These are phyloP conservation scores for Xylaria flabelliformis DNA, from an alignment of 495 filamentous ascomycete genomes.

Conservation along the genomic window DNA sequence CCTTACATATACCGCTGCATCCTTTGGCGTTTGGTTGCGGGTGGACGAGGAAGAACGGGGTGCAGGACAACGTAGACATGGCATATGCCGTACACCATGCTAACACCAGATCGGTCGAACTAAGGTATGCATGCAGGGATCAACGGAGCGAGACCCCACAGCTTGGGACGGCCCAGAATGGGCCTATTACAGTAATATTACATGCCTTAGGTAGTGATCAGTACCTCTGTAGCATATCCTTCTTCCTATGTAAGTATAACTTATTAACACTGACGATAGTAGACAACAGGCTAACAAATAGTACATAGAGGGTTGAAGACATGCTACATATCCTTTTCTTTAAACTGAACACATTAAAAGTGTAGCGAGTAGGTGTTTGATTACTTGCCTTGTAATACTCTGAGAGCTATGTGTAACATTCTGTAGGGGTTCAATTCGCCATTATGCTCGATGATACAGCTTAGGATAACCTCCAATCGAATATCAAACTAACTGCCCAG, in stretches of 20 bases:
- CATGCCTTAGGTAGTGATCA: too few relatives aligned
- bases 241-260: background rate
- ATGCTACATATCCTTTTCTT: background rate
- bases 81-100: background rate
- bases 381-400: background rate
- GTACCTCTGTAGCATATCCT: background rate
- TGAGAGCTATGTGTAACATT: background rate
- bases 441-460: background rate
- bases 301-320: background rate
- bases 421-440: background rate
- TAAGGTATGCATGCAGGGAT: slow-evolving; percentile 3
- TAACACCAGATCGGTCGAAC: background rate
- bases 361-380: background rate
- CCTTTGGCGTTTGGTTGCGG: background rate
- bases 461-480: background rate
- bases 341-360: background rate
- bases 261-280: background rate
- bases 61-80: background rate
- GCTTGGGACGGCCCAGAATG: background rate
- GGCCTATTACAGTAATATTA: background rate
- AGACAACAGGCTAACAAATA: background rate
- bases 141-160: background rate
- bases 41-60: slow-evolving; percentile 2
- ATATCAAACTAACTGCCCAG: background rate
- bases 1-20: too few relatives aligned